A percentile compares a stretch with the other conserved stretches of the same genome.
These are phyloP conservation scores for Phialemoniopsis sp. DNA, from an alignment of 2,329 filamentous ascomycete genomes.

Conservation along the genomic window DNA sequence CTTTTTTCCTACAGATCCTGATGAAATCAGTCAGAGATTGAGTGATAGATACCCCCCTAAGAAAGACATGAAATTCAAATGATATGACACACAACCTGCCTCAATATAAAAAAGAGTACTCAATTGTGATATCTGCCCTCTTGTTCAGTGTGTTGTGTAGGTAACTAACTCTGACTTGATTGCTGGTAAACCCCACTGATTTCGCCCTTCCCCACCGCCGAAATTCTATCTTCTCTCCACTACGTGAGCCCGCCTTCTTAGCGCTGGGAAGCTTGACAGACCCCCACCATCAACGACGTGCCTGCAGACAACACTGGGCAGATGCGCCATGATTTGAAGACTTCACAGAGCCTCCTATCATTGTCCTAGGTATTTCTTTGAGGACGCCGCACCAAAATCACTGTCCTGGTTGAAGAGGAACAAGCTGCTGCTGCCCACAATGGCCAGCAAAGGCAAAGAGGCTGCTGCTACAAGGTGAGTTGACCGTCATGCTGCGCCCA, in stretches of 20 bases:
- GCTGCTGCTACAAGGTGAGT: conserved; percentile 12
- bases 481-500: too few relatives aligned
- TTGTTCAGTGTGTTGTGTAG: too few relatives aligned
- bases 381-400: too few relatives aligned
- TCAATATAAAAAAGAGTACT: too few relatives aligned
- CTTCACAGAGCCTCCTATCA: too few relatives aligned
- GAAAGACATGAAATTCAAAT: not conserved
- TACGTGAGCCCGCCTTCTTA: not conserved
- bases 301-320: not conserved
- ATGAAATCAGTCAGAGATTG: too few relatives aligned
- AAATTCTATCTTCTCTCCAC: not conserved
- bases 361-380: not conserved
- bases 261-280: not conserved
- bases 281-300: not conserved
- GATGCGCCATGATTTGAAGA: not conserved
- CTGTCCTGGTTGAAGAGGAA: not conserved
- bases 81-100: not conserved
- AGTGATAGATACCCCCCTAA: too few relatives aligned
- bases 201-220: conserved; percentile 2
- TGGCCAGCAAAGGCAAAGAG: conserved; percentile 37
- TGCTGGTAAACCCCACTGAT: not conserved
- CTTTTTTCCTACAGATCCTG: too few relatives aligned
- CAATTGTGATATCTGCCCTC: too few relatives aligned
- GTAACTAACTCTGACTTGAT: too few relatives aligned
- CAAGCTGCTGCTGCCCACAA: conserved; percentile 10